phyloP scores from a whole-genome alignment of 345 rosid species.

The Gossypium rotundifolium region DNA sequence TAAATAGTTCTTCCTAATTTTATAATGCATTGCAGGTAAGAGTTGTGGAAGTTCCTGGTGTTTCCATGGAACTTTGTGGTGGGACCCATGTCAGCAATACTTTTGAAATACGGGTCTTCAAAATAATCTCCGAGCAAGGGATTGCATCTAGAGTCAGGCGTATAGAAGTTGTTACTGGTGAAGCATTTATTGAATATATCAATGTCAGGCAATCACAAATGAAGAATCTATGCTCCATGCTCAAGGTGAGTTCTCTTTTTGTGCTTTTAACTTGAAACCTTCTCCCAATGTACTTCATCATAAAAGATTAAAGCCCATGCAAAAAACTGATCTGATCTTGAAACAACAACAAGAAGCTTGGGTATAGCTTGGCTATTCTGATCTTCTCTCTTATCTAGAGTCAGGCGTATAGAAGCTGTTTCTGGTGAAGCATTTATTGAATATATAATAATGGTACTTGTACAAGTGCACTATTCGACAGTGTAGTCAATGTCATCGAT shows the following conservation, averaged over 20 bases:
- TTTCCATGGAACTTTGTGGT: conserved; percentile 98
- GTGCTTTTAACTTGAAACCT: background rate
- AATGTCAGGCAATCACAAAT: conserved; percentile 68
- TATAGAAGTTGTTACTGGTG: conserved; percentile 95
- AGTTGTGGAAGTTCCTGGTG: conserved; percentile 97
- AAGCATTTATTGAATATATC: conserved; percentile 82
- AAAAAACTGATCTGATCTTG: background rate
- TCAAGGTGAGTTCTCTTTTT: conserved; percentile 49
- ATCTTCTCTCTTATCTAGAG: background rate
- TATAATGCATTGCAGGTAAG: conserved; percentile 54
- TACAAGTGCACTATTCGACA: no score
- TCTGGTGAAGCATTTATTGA: no score
- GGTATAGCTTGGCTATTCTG: background rate
- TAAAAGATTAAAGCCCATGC: background rate
- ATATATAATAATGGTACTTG: no score
- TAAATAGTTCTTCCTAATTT: background rate
- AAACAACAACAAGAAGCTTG: no score
- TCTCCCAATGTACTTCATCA: background rate
- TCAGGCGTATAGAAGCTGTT: no score
- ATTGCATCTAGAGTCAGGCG: conserved; percentile 93
- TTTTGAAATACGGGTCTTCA: conserved; percentile 84
- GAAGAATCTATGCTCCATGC: conserved; percentile 73
- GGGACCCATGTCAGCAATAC: conserved; percentile 94
- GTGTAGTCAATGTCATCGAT: no score
- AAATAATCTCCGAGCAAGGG: conserved; percentile 91